phyloP scores from a whole-genome alignment of 495 filamentous ascomycete species.

The Aspergillus conjunctus region DNA sequence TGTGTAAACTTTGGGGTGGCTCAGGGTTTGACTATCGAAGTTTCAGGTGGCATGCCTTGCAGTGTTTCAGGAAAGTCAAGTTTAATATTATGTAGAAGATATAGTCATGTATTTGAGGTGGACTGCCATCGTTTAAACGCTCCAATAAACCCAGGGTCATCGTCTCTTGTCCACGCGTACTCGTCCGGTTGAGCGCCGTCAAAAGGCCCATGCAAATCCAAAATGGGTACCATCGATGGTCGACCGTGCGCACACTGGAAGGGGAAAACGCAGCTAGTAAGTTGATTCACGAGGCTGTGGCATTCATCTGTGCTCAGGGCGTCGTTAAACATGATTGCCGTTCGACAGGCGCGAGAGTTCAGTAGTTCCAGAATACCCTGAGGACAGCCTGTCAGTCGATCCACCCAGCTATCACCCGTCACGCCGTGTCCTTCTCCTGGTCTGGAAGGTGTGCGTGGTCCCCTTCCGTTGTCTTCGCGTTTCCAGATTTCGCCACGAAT shows the following conservation, averaged over 20 bases:
- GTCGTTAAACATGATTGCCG: constrained; percentile 98
- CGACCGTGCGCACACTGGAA: constrained; percentile 93
- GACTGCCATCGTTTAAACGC: constrained; percentile 28
- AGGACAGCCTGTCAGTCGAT: constrained; percentile 66
- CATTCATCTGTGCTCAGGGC: constrained; percentile 66
- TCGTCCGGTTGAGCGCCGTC: constrained; percentile 1
- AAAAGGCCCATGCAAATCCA: constrained; percentile 49
- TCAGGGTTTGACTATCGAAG: no score
- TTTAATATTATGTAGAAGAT: no score
- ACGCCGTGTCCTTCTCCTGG: neutral
- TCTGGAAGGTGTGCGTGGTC: neutral
- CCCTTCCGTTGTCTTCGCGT: constrained; percentile 36
- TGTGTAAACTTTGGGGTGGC: no score
- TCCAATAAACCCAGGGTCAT: constrained; percentile 18
- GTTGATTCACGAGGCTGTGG: constrained; percentile 56
- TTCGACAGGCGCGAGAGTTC: constrained; percentile 87
- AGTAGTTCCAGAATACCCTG: constrained; percentile 81
- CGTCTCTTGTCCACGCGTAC: neutral
- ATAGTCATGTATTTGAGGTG: no score
- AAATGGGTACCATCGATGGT: constrained; percentile 72
- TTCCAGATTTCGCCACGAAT: constrained; percentile 76
- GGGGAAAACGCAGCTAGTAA: constrained; percentile 76
- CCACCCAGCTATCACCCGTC: constrained; percentile 52
- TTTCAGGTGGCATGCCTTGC: no score
- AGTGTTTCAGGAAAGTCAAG: no score